A percentile compares a stretch with the other conserved stretches of the same genome.
phyloP scores from a whole-genome alignment of 768 basidiomycete genomes.

The Leccinellum albellum region DNA sequence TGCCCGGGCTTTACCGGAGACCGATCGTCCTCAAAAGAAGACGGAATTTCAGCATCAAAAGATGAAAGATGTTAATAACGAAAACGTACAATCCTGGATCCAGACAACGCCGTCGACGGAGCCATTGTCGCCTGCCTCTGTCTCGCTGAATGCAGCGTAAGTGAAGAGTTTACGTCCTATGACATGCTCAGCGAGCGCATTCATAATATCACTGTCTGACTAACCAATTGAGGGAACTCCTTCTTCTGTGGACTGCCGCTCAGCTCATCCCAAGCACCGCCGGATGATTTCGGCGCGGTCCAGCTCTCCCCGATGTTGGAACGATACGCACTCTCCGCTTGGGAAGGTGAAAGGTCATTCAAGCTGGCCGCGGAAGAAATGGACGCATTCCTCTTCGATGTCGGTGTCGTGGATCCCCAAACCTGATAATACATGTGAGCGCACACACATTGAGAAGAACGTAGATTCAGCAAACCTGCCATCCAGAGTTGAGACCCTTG shows the following conservation, averaged over 20 bases:
- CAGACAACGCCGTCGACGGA: constrained; percentile 36
- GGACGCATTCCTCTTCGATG: constrained; percentile 57
- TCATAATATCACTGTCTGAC: constrained; percentile 17
- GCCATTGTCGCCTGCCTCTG: constrained; percentile 43
- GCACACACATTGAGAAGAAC: constrained; percentile 3
- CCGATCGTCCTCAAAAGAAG: constrained; percentile 43
- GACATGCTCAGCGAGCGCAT: constrained; percentile 11
- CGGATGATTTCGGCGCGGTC: constrained; percentile 46
- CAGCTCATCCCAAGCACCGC: constrained; percentile 60
- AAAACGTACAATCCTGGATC: constrained; percentile 37
- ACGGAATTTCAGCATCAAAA: constrained; percentile 15
- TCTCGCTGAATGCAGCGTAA: constrained; percentile 44
- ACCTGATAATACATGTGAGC: constrained; percentile 39
- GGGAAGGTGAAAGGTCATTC: constrained; percentile 44
- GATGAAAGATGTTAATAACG: constrained; percentile 1
- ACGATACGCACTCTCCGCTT: constrained; percentile 46
- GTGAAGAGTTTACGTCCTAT: constrained; percentile 42
- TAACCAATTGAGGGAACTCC: constrained; percentile 47
- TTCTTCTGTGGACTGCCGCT: constrained; percentile 47
- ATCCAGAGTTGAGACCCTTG: constrained; percentile 56
- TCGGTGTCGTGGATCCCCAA: constrained; percentile 50
- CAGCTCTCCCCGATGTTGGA: constrained; percentile 48
- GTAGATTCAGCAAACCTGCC: constrained; percentile 51
- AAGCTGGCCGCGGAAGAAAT: constrained; percentile 56
- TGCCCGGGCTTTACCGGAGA: constrained; percentile 45